phyloP scores from a whole-genome alignment of 129 eudicot species.

The Helichrysum umbraculigerum region DNA sequence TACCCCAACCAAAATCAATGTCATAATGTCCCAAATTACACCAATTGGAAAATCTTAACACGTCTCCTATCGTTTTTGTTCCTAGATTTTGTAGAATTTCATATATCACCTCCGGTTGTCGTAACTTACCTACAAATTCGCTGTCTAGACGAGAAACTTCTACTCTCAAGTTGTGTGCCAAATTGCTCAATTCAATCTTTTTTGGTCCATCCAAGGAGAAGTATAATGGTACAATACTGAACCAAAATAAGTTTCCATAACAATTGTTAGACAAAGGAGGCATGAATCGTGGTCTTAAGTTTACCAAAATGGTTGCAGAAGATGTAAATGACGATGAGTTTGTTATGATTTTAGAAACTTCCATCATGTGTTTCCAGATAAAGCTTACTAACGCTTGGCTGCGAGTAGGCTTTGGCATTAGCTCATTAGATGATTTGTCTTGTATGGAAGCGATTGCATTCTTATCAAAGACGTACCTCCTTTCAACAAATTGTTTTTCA shows the following conservation, averaged over 20 bases:
- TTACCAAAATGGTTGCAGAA: neutral
- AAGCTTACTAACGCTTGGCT: constrained; percentile 1
- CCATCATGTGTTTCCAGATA: constrained; percentile 16
- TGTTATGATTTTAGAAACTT: neutral
- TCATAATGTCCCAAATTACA: neutral
- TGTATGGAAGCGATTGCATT: neutral
- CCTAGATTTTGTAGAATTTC: neutral
- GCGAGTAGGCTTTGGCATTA: neutral
- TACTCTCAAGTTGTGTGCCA: neutral
- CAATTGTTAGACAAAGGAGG: neutral
- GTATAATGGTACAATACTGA: neutral
- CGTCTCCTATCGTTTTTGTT: neutral
- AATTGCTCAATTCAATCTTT: constrained; percentile 2
- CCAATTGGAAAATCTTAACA: neutral
- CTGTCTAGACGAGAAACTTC: neutral
- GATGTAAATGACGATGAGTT: neutral
- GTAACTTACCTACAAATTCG: neutral
- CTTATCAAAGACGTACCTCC: constrained; percentile 11
- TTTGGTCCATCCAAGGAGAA: neutral
- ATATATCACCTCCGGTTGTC: neutral
- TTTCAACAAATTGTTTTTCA: neutral
- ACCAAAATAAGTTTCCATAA: neutral
- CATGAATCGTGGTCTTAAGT: neutral
- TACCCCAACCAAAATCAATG: constrained; percentile 5
- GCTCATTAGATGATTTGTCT: neutral